Base-by-base conservation (phyloP, 352 stramenopile genomes). In the Phytophthora colocasiae region DNA sequence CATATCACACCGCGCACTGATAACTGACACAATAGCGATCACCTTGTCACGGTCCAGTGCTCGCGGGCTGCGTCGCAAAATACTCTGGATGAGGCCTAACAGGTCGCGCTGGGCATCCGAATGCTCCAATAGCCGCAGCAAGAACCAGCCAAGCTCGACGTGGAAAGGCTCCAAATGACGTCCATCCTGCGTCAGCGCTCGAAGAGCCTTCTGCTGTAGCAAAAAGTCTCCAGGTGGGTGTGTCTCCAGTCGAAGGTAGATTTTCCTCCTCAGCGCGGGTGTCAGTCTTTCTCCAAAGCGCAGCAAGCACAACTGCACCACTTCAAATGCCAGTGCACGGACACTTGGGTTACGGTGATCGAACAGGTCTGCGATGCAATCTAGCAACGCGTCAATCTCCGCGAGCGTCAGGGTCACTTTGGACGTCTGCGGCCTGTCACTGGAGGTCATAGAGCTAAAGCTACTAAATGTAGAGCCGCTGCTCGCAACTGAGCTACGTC, bases 81-180 rank as follows among this genome's bases (percentile, higher is more conserved):
- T 83, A 34, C 70, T 85, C 62, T 95, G 87, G 53, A 96, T 90
- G 19, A 96, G 63, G 14, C 66, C 65, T 11, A 95, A 62, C 14
- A 95, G 49, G 43, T 96, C 89, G 11, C 79, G 75, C 56, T 94
- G 87, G n/a, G 89, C 83, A 19, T 95, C 85, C 3, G 87, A 95
- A 40, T 91, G 81, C 45, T 93, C 85, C 14, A 95, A 67, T 44
- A 92, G 72, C 45, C 83, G 79, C 43, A 96, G 63, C 10, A 96
- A 39, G 4, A 95, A 73, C 85, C 85, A 92, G 0, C 87, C 87
- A 12, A 96, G 61, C 32, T 94, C 86, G 2, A 82, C 68, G 15
- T 69, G 59, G 47, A 96, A 96, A 38, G 87, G 85, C 29, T 88
- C 73, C 22, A 94, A 63, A 27, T 84, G 58, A 1, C 83, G 71